Evolutionary conservation across 306 rosid genomes (phyloP).

Genomic region (Citrullus colocynthis): DNA sequence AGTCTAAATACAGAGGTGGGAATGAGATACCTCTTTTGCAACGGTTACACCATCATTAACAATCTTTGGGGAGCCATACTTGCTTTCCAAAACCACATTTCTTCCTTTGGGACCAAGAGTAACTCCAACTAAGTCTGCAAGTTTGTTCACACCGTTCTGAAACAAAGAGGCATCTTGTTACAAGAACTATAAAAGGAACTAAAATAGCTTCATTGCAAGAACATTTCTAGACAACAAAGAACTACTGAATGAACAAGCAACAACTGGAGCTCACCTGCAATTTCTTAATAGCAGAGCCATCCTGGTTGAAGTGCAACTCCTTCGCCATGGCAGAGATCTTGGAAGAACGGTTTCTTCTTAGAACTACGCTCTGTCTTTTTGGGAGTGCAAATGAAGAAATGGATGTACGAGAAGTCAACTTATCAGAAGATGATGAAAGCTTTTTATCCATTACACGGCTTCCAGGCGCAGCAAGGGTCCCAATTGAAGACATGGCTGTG

Average conservation of each 20-base stretch:
- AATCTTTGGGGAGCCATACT: constrained; percentile 94
- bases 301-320: constrained; percentile 87
- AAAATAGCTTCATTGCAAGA: background rate
- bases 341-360: constrained; percentile 25
- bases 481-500: constrained; percentile 48
- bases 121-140: constrained; percentile 95
- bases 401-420: constrained; percentile 52
- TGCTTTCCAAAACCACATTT: constrained; percentile 95
- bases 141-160: constrained; percentile 95
- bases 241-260: background rate
- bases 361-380: constrained; percentile 21
- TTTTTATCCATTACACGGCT: constrained; percentile 23
- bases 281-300: constrained; percentile 82
- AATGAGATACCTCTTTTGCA: constrained; percentile 64
- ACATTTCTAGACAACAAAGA: background rate
- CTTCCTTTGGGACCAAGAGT: constrained; percentile 99
- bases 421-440: constrained; percentile 17
- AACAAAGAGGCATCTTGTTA: background rate
- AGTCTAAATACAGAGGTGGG: background rate
- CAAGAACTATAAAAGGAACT: background rate
- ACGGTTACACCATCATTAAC: constrained; percentile 98
- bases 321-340: constrained; percentile 89
- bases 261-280: constrained; percentile 34
- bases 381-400: constrained; percentile 47
- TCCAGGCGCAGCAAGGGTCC: constrained; percentile 38